A percentile compares a stretch with the other conserved stretches of the same genome.
Evolutionary conservation across 2,329 filamentous ascomycete genomes (phyloP).

Genomic region (Sphaerulina populicola): DNA sequence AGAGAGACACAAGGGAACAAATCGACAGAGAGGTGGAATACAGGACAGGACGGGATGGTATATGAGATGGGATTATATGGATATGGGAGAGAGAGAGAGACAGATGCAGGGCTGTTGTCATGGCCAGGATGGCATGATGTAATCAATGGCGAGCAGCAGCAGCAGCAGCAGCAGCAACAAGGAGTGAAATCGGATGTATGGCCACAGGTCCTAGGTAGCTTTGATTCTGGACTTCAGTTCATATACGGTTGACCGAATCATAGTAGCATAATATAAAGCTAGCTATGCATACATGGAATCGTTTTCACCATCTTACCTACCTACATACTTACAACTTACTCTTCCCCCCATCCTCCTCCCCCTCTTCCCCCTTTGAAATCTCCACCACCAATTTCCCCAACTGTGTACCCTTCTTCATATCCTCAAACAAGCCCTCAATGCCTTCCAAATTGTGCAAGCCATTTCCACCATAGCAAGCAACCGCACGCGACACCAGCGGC

Average conservation of each 20-base stretch:
- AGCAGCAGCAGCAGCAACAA: neutral
- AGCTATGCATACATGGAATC: too few relatives aligned
- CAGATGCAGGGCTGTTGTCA: slow-evolving; percentile 1
- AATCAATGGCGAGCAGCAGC: too few relatives aligned
- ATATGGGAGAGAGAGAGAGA: neutral
- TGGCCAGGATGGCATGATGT: too few relatives aligned
- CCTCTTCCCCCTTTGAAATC: slow-evolving; percentile 40
- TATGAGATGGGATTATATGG: neutral
- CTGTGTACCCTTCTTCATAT: slow-evolving; percentile 77
- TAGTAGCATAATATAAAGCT: too few relatives aligned
- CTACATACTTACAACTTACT: slow-evolving; percentile 24
- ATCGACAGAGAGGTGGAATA: neutral
- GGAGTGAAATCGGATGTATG: neutral
- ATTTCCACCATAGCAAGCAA: slow-evolving; percentile 40
- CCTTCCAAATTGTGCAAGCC: slow-evolving; percentile 64
- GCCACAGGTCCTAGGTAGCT: too few relatives aligned
- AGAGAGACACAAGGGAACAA: neutral
- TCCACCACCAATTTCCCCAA: slow-evolving; percentile 90
- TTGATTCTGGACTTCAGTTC: too few relatives aligned
- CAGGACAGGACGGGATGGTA: neutral
- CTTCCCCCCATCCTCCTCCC: slow-evolving; percentile 18
- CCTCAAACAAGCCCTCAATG: slow-evolving; percentile 76
- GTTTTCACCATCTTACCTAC: neutral
- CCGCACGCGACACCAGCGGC: slow-evolving; percentile 64
- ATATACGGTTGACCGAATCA: too few relatives aligned